Evolutionary conservation across 345 rosid species (phyloP).

Genomic region (Aegle marmelos): DNA sequence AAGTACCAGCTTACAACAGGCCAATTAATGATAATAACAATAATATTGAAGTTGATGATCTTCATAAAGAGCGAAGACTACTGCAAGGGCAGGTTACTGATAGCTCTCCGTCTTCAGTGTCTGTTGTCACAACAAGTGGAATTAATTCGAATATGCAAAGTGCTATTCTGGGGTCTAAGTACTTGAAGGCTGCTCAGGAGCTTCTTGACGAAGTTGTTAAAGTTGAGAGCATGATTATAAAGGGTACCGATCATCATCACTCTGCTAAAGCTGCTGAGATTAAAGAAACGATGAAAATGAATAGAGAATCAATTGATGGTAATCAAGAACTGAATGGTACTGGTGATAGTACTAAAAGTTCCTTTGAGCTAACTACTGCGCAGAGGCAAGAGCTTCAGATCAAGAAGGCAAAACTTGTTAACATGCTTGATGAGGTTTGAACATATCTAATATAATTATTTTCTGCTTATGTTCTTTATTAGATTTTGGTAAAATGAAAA

Average conservation of each 20-base stretch:
- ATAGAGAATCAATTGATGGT: slow-evolving; percentile 23
- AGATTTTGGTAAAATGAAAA: too few species aligned
- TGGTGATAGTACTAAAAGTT: slow-evolving; percentile 11
- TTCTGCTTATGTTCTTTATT: too few species aligned
- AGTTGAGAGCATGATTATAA: slow-evolving; percentile 31
- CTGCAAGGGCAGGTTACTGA: slow-evolving; percentile 16
- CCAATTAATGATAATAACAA: neutral
- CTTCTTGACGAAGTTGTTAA: slow-evolving; percentile 65
- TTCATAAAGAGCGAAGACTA: slow-evolving; percentile 2
- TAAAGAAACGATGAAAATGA: slow-evolving; percentile 24
- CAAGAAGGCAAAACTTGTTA: slow-evolving; percentile 62
- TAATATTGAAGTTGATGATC: slow-evolving; percentile 1
- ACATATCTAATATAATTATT: neutral
- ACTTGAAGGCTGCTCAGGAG: slow-evolving; percentile 71
- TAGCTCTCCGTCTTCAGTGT: slow-evolving; percentile 40
- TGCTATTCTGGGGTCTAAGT: slow-evolving; percentile 46
- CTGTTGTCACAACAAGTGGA: slow-evolving; percentile 35
- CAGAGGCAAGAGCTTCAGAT: slow-evolving; percentile 61
- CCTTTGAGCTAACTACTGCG: slow-evolving; percentile 38
- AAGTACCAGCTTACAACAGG: slow-evolving; percentile 12
- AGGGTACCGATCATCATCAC: slow-evolving; percentile 8
- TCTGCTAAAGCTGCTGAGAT: neutral
- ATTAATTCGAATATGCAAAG: slow-evolving; percentile 28
- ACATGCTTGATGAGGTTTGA: slow-evolving; percentile 67
- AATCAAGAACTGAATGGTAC: slow-evolving; percentile 19